Conservation (phyloP, 140 eudicot genomes). For the Bidens hawaiensis region DNA sequence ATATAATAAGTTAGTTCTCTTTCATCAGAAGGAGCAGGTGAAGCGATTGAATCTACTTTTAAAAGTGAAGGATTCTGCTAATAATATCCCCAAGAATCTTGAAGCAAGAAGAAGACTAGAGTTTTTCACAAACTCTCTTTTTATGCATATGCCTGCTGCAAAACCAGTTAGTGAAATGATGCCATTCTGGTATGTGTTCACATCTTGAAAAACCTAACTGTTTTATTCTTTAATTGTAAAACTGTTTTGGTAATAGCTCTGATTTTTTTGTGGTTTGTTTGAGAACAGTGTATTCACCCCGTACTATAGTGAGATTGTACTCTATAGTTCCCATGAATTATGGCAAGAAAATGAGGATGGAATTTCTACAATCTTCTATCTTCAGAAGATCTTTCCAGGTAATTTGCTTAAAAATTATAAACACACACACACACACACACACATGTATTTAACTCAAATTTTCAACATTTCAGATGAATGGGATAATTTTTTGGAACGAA, state of each 20-base stretch:
- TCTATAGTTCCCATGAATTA: constrained; percentile 80
- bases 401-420: neutral
- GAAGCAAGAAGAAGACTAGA: constrained; percentile 98
- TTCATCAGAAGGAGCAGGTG: constrained; percentile 79
- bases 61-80: constrained; percentile 84
- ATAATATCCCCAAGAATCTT: constrained; percentile 88
- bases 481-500: constrained; percentile 93
- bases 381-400: constrained; percentile 99
- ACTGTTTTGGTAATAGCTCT: constrained; percentile 2
- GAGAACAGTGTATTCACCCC: constrained; percentile 93
- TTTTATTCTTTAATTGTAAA: neutral
- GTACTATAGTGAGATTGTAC: constrained; percentile 93
- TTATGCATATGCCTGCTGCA: constrained; percentile 97
- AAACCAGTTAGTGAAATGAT: constrained; percentile 89
- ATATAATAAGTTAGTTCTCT: constrained; percentile 10
- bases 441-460: neutral
- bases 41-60: constrained; percentile 87
- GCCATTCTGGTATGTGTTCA: constrained; percentile 68
- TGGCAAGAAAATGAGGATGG: constrained; percentile 95
- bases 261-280: constrained; percentile 17
- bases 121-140: constrained; percentile 90
- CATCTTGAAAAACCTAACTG: neutral
- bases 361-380: constrained; percentile 85
- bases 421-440: neutral
- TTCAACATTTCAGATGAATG: constrained; percentile 61